These are phyloP conservation scores for Cryptosporidium canis DNA, from an alignment of 169 alveolate species.

Conservation along the genomic window DNA sequence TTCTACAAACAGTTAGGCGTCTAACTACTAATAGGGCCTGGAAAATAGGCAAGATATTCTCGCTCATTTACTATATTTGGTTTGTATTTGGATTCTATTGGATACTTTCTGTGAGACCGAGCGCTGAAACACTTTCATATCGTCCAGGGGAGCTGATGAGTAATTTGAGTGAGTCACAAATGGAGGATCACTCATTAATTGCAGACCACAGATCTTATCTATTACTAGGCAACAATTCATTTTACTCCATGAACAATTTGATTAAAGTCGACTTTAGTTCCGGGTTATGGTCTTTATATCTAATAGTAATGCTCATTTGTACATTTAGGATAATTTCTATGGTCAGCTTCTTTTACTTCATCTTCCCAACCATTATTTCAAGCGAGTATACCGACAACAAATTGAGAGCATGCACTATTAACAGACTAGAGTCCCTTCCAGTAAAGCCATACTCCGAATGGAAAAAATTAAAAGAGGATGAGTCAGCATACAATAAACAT, in stretches of 20 bases:
- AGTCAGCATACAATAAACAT: not conserved
- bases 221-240: not conserved
- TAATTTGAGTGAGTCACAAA: not conserved
- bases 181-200: not conserved
- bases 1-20: slow-evolving; percentile 39
- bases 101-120: slow-evolving; percentile 50
- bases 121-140: not conserved
- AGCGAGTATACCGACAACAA: slow-evolving; percentile 44
- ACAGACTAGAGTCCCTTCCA: slow-evolving; percentile 34
- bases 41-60: slow-evolving; percentile 47
- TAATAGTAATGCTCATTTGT: slow-evolving; percentile 34
- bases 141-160: not conserved
- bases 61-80: slow-evolving; percentile 47
- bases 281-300: slow-evolving; percentile 36
- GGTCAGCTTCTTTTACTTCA: slow-evolving; percentile 49
- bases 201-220: not conserved
- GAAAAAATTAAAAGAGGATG: slow-evolving; percentile 35
- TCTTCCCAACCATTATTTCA: slow-evolving; percentile 38
- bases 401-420: slow-evolving; percentile 16
- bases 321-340: slow-evolving; percentile 41
- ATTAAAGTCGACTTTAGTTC: slow-evolving; percentile 30
- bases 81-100: slow-evolving; percentile 45
- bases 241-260: not conserved
- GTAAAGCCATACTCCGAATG: slow-evolving; percentile 59
- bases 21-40: slow-evolving; percentile 20